phyloP scores from a whole-genome alignment of 768 basidiomycete species.

The Tulasnella sp. region DNA sequence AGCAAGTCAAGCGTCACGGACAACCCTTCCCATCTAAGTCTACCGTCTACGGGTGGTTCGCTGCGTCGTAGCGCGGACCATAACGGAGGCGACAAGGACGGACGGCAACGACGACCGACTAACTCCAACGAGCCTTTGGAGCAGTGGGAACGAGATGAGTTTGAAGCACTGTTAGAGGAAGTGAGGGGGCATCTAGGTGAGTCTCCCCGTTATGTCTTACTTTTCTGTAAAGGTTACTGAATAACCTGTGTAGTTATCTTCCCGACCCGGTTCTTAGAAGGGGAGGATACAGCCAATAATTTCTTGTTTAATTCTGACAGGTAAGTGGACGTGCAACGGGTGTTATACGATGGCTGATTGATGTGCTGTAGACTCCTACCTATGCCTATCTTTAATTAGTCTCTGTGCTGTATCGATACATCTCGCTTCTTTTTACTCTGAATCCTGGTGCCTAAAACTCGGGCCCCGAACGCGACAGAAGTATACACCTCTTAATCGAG shows the following conservation, averaged over 20 bases:
- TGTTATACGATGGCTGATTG: conserved; percentile 4
- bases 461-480: too few species aligned
- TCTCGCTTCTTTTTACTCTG: too few species aligned
- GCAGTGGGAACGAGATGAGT: conserved; percentile 73
- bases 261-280: conserved; percentile 78
- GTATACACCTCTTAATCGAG: too few species aligned
- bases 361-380: conserved; percentile 45
- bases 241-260: conserved; percentile 49
- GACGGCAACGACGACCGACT: conserved; percentile 1
- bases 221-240: too few species aligned
- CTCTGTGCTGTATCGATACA: too few species aligned
- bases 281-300: conserved; percentile 84
- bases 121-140: conserved; percentile 52
- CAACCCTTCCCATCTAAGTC: background rate
- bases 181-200: conserved; percentile 78
- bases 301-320: conserved; percentile 85
- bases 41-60: background rate
- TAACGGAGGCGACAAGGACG: background rate
- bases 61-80: background rate
- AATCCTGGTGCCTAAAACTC: too few species aligned
- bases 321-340: conserved; percentile 26
- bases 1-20: background rate
- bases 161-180: conserved; percentile 70
- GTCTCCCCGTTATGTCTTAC: conserved; percentile 21
- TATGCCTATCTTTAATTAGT: conserved; percentile 56